These are phyloP conservation scores for Brassica juncea DNA, from an alignment of 345 rosid genomes.

Conservation along the genomic window DNA sequence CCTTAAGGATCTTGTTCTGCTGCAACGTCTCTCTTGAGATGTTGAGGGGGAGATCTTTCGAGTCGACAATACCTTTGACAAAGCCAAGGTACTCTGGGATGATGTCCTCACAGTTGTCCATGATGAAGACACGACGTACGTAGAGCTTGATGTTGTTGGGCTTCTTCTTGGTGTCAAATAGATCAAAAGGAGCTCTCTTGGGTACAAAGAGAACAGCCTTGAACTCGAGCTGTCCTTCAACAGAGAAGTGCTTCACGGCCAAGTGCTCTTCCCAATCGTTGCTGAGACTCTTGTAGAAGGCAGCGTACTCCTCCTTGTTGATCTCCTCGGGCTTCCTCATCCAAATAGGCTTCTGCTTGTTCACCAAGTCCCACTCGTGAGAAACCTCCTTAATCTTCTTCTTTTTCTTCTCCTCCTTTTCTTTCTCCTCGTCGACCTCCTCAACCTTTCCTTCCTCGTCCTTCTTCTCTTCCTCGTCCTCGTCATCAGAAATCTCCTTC, in stretches of 20 bases:
- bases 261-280: slow-evolving; percentile 96
- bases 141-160: slow-evolving; percentile 92
- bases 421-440: slow-evolving; percentile 75
- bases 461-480: slow-evolving; percentile 82
- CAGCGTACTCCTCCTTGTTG: slow-evolving; percentile 82
- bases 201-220: slow-evolving; percentile 90
- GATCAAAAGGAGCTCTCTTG: slow-evolving; percentile 89
- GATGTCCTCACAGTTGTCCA: slow-evolving; percentile 93
- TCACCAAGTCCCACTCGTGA: slow-evolving; percentile 77
- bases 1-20: slow-evolving; percentile 93
- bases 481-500: slow-evolving; percentile 86
- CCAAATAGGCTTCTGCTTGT: slow-evolving; percentile 97
- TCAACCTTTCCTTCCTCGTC: slow-evolving; percentile 85
- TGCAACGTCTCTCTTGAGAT: slow-evolving; percentile 81
- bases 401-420: slow-evolving; percentile 77
- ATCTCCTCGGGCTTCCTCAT: slow-evolving; percentile 97
- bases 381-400: slow-evolving; percentile 92
- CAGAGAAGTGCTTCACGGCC: slow-evolving; percentile 86
- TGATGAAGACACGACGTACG: slow-evolving; percentile 88
- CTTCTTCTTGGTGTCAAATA: slow-evolving; percentile 89
- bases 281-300: slow-evolving; percentile 90
- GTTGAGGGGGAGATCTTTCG: slow-evolving; percentile 89
- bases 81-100: slow-evolving; percentile 86
- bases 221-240: slow-evolving; percentile 95
- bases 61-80: slow-evolving; percentile 88